Percentiles rank a stretch among this genome's conserved stretches.
Conservation (phyloP, 441 rosid genomes). For the Erysimum pusillum region DNA sequence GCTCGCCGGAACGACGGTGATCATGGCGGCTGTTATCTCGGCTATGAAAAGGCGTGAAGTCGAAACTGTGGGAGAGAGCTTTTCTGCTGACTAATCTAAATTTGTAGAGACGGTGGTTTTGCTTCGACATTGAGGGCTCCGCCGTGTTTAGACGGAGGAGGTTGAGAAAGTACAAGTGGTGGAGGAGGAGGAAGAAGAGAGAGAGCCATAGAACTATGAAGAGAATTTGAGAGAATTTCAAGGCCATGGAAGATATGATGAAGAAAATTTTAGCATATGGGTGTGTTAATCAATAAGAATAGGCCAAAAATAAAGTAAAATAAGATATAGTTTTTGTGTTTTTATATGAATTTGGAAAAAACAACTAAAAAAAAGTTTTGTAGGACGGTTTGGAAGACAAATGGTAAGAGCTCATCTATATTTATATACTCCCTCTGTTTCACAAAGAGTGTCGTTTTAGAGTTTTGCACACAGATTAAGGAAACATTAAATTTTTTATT, state of each 20-base stretch:
- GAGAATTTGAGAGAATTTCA: constrained; percentile 53
- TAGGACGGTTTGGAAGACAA: constrained; percentile 33
- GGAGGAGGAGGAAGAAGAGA: constrained; percentile 60
- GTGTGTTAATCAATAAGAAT: constrained; percentile 16
- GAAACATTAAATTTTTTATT: too few species aligned
- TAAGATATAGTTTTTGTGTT: background rate
- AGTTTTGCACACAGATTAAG: too few species aligned
- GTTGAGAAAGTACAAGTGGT: constrained; percentile 51
- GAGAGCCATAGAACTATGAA: constrained; percentile 63
- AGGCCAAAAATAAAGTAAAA: constrained; percentile 10
- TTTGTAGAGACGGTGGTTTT: constrained; percentile 19
- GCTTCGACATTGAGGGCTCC: constrained; percentile 28
- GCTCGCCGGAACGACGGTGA: constrained; percentile 28
- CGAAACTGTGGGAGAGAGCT: constrained; percentile 59
- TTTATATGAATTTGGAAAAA: constrained; percentile 13
- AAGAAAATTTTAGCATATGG: constrained; percentile 20
- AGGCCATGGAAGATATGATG: constrained; percentile 65
- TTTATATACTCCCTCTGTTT: constrained; percentile 17
- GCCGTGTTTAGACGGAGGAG: constrained; percentile 32
- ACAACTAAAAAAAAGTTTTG: constrained; percentile 7
- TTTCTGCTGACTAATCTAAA: constrained; percentile 54
- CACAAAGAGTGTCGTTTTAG: too few species aligned
- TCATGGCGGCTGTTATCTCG: constrained; percentile 34
- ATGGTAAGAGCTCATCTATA: constrained; percentile 13
- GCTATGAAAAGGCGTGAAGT: constrained; percentile 66